Base-by-base conservation (phyloP, 1,284 basidiomycete species). In the Meripilus lineatus region DNA sequence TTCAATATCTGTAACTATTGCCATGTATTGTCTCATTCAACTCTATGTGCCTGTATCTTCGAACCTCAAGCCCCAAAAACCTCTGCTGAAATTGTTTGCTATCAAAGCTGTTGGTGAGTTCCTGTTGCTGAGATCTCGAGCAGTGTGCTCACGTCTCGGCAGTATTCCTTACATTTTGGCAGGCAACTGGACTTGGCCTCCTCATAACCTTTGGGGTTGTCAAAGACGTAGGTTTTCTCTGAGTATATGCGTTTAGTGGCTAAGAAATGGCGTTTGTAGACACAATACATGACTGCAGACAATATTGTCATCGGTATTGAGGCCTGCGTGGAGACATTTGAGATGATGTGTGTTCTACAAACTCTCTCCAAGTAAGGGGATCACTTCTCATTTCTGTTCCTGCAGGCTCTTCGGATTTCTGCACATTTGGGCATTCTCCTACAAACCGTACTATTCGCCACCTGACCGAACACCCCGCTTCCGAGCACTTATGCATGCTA, bases 101-200 rank as follows among this genome's bases (percentile, higher is more conserved):
- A 69, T 87, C 58, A 88, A 88, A 58, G 78, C 83, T 44, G 81
- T 87, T 46, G 80, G 81, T 81, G 18, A 14, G 34, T 17, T 17
- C 5, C 11, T 7, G 14, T 34, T 13, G 15, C 22, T 23, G 25
- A 14, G 11, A 3, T 14, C 17, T 32, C 18, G n/a, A 38, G 14
- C 8, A 35, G 33, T 30, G 28, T n/a, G n/a, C 13, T 30, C n/a
- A 15, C 22, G 21, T 20, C 51, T 13, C 26, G 13, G 18, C 15
- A 79, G 84, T 89, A 1, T 89, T 89, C 58, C 67, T 89, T 30
- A 87, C 83, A 11, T 89, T 90, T 57, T 89, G 86, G 87, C 86
- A 89, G 61, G 75, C 79, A 7, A 79, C 76, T 0, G 67, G 79
- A 33, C 69, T 89, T 14, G 77, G 77, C 2, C 50, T 79, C 4